Conservation (phyloP, 331 rosid species). For the Cucumis variabilis region DNA sequence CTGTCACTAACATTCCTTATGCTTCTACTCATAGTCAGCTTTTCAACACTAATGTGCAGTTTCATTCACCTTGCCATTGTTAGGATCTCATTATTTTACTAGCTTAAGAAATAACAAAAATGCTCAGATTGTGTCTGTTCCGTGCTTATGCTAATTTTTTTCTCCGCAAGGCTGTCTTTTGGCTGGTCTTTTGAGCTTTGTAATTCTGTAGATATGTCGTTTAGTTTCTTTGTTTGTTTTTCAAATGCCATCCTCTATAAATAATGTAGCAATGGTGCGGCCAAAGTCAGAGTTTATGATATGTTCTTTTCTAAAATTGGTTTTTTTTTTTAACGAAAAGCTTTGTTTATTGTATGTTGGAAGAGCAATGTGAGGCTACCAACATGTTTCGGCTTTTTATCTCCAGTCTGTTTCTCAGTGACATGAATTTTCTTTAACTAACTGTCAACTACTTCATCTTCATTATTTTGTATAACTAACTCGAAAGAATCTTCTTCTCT, state of each 20-base stretch:
- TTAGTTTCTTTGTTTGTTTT: neutral
- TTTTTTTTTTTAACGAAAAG: neutral
- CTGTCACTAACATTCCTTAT: neutral
- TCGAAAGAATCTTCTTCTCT: no score
- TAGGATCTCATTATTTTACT: neutral
- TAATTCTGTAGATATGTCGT: neutral
- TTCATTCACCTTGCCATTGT: neutral
- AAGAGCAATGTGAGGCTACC: no score
- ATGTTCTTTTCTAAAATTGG: neutral
- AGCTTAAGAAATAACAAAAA: neutral
- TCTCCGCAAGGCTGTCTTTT: neutral
- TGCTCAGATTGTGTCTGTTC: neutral
- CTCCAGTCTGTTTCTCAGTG: slow-evolving; percentile 88
- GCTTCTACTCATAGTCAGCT: neutral
- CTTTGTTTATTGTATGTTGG: neutral
- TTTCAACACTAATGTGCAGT: slow-evolving; percentile 1
- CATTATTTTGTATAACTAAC: no score
- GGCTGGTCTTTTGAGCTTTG: neutral
- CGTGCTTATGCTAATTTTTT: neutral
- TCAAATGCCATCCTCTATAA: no score
- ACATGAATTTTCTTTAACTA: slow-evolving; percentile 47
- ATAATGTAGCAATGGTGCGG: neutral
- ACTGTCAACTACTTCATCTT: no score
- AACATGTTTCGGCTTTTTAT: slow-evolving; percentile 76
- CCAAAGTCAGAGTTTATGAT: neutral